Evolutionary conservation across 2,329 filamentous ascomycete species (phyloP), one percentile per base, ranked within the genome.

Genomic region (Lecanosticta acicola): DNA sequence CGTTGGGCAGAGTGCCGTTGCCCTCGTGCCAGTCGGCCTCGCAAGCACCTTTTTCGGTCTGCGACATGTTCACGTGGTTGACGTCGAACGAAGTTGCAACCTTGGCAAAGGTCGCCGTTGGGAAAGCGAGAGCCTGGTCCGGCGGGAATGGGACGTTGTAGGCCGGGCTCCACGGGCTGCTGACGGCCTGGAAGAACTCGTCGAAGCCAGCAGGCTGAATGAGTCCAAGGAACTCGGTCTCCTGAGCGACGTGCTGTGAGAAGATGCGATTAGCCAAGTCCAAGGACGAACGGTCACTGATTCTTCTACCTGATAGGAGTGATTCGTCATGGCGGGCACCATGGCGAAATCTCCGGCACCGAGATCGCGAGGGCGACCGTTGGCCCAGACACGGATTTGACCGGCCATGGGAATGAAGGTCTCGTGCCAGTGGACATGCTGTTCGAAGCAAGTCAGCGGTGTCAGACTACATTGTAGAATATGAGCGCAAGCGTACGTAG

Each of bases 81-180:
- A 50, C 41, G 19, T 50, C 48, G 40, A 40, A 50, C 13, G 35
- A 16, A 17, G 29, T 33, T 1, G 33, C 40, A 18, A 35, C 41
- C 8, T 37, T 19, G n/a, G 19, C 36, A 34, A 44, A 50, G 7
- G 24, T 42, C 20, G 18, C 26, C 1, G 33, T 26, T 2, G 45
- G 41, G 40, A 51, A 48, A 3, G 45, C 41, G 16, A 51, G 33
- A 5, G 34, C 37, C 29, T 48, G 48, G 38, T 51, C 48, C 13
- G 48, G 45, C n/a, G 48, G 48, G 37, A 51, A 51, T 1, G 48
- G 48, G 7, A 51, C 48, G n/a, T 45, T 51, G 45, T 51, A 48
- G 4, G 24, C 24, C 2, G 48, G 48, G 10, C n/a, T 24, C 48
- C 48, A 51, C 2, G 44, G 33, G 14, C 33, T 21, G 41, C 48